Conservation (phyloP, 2,329 filamentous ascomycete species). For the Clarireedia hainanense region DNA sequence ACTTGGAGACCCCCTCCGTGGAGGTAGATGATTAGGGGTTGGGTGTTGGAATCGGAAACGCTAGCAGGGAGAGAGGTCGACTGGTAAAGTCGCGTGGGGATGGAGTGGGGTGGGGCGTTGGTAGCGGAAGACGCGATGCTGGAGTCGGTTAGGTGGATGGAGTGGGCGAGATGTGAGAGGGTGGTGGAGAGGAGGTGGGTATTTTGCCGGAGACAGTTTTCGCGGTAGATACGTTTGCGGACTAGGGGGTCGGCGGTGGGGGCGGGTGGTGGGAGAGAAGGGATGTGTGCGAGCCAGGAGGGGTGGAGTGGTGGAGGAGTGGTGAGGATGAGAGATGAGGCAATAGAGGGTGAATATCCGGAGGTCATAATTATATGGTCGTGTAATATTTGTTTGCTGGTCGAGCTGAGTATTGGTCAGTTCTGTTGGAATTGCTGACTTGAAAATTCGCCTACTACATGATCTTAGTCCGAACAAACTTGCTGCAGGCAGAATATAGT, state of each 20-base stretch:
- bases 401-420: no score
- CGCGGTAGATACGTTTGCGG: constrained; percentile 31
- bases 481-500: no score
- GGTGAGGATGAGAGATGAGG: background rate
- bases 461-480: no score
- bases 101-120: background rate
- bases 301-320: background rate
- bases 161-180: constrained; percentile 32
- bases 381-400: background rate
- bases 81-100: constrained; percentile 4
- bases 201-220: constrained; percentile 34
- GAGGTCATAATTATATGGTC: background rate
- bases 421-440: no score
- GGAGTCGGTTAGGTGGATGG: constrained; percentile 20
- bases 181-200: constrained; percentile 31
- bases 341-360: background rate
- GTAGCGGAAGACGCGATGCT: background rate
- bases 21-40: constrained; percentile 35
- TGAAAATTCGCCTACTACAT: no score
- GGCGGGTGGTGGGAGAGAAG: background rate
- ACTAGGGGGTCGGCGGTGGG: background rate
- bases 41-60: background rate
- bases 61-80: background rate
- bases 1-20: constrained; percentile 42
- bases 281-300: constrained; percentile 2